phyloP scores from a whole-genome alignment of 306 rosid species.

The Trichosanthes truncata region DNA sequence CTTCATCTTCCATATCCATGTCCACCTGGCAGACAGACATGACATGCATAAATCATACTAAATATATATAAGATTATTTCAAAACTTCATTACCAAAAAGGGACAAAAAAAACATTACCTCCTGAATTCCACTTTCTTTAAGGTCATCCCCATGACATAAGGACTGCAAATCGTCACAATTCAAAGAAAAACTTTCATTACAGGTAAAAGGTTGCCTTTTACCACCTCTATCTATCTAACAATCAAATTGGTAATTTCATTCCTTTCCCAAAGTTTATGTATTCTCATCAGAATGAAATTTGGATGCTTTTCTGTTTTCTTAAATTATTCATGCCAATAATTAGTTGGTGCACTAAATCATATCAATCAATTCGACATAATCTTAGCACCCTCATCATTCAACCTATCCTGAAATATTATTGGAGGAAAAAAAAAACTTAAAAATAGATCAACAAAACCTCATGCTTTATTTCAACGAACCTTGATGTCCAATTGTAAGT shows the following conservation, averaged over 20 bases:
- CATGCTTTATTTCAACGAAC: constrained; percentile 23
- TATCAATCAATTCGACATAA: not conserved
- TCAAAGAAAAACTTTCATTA: constrained; percentile 2
- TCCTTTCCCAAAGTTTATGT: not conserved
- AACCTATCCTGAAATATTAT: not conserved
- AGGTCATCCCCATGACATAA: constrained; percentile 81
- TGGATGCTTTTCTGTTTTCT: not conserved
- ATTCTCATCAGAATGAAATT: not conserved
- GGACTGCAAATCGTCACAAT: constrained; percentile 40
- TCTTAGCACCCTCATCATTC: not conserved
- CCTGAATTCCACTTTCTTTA: constrained; percentile 71
- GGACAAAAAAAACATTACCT: constrained; percentile 31
- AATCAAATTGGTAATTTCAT: not conserved
- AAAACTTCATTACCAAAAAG: not conserved
- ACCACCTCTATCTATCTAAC: not conserved
- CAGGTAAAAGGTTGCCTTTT: not conserved
- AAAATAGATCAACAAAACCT: not conserved
- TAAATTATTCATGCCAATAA: not conserved
- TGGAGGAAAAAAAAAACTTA: not conserved
- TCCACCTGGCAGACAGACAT: constrained; percentile 63
- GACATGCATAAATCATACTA: not conserved
- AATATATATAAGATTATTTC: not conserved
- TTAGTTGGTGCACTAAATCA: not conserved
- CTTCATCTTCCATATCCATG: constrained; percentile 91
- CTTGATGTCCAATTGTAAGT: constrained; percentile 75